Evolutionary conservation across 208 protist genomes (phyloP).

Genomic region (Wallacemonas sp.): DNA sequence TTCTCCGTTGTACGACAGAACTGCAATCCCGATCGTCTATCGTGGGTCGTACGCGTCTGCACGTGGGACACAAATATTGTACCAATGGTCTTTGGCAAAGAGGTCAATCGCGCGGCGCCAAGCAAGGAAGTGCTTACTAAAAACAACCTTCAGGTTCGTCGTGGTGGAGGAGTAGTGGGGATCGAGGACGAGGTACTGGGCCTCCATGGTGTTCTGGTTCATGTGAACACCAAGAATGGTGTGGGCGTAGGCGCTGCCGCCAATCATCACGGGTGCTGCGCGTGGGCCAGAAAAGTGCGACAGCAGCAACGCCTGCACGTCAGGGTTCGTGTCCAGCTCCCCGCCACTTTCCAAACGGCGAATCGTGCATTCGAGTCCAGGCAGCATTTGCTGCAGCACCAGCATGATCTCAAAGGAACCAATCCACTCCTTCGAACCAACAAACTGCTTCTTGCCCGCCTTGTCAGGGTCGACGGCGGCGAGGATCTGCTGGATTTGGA

Average conservation of each 20-base stretch:
- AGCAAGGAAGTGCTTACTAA: constrained; percentile 87
- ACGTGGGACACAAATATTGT: constrained; percentile 95
- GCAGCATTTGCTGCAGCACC: constrained; percentile 82
- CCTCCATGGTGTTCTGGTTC: constrained; percentile 81
- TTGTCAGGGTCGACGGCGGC: constrained; percentile 80
- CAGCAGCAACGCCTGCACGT: constrained; percentile 62
- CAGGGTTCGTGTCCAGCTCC: constrained; percentile 77
- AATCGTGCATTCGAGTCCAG: constrained; percentile 86
- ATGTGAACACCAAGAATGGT: constrained; percentile 93
- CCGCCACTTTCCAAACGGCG: constrained; percentile 75
- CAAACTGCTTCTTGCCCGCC: constrained; percentile 72
- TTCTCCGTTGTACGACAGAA: too few species aligned
- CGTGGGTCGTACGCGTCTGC: constrained; percentile 60
- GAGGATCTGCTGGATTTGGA: constrained; percentile 89
- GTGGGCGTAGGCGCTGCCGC: constrained; percentile 94
- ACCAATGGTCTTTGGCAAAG: constrained; percentile 79
- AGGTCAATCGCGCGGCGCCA: constrained; percentile 44
- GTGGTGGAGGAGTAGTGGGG: constrained; percentile 92
- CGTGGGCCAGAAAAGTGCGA: constrained; percentile 83
- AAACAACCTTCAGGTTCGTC: constrained; percentile 68
- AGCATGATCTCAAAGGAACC: constrained; percentile 93
- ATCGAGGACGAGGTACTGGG: constrained; percentile 90
- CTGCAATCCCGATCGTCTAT: too few species aligned
- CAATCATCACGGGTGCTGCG: constrained; percentile 95
- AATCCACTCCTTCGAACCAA: constrained; percentile 94